Conservation (phyloP, 2,329 filamentous ascomycete species). For the Lecanicillium sp. region DNA sequence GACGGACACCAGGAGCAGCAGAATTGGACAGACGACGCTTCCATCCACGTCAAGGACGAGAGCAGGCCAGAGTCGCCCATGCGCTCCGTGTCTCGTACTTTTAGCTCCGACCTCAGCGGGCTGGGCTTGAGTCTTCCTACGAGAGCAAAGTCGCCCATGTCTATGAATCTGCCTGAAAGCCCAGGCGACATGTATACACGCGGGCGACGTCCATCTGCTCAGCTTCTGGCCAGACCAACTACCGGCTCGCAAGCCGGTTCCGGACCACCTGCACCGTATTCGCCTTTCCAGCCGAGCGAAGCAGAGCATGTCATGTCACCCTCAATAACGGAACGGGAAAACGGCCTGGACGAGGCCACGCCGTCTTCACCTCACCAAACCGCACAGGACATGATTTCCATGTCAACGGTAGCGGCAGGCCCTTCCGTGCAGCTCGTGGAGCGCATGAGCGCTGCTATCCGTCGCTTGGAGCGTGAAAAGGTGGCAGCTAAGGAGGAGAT, state of each 20-base stretch:
- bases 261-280: slow-evolving; percentile 32
- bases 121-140: slow-evolving; percentile 16
- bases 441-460: slow-evolving; percentile 88
- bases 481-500: slow-evolving; percentile 84
- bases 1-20: slow-evolving; percentile 18
- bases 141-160: not conserved
- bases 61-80: slow-evolving; percentile 49
- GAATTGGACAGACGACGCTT: slow-evolving; percentile 46
- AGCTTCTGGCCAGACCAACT: slow-evolving; percentile 35
- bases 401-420: slow-evolving; percentile 82
- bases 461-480: slow-evolving; percentile 85
- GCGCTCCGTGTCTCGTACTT: slow-evolving; percentile 41
- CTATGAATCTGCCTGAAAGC: too few species aligned
- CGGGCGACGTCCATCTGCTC: slow-evolving; percentile 41
- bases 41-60: slow-evolving; percentile 33
- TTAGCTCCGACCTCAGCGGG: slow-evolving; percentile 46
- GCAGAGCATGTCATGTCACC: not conserved
- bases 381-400: slow-evolving; percentile 77
- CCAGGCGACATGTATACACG: not conserved
- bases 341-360: slow-evolving; percentile 37
- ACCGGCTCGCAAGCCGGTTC: slow-evolving; percentile 29
- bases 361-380: slow-evolving; percentile 59
- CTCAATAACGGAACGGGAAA: slow-evolving; percentile 21
- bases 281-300: slow-evolving; percentile 36
- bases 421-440: slow-evolving; percentile 94